Conservation (phyloP, 441 rosid genomes). For the Gossypium gossypioides region DNA sequence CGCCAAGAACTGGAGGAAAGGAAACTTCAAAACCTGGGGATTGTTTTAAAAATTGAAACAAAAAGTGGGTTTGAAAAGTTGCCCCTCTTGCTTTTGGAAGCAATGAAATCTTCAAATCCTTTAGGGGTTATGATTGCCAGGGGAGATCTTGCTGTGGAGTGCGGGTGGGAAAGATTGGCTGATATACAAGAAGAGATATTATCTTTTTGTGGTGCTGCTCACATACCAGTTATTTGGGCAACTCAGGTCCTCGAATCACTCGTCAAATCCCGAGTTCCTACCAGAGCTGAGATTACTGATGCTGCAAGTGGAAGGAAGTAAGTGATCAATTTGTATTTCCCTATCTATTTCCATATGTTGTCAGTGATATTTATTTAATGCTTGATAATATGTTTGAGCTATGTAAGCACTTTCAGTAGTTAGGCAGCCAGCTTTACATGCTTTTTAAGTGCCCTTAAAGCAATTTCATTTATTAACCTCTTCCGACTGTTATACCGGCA, state of each 20-base stretch:
- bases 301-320: constrained; percentile 51
- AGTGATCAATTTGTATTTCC: constrained; percentile 1
- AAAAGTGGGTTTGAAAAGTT: constrained; percentile 46
- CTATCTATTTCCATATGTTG: not conserved
- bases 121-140: constrained; percentile 65
- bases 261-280: constrained; percentile 57
- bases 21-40: constrained; percentile 38
- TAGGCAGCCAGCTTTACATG: not conserved
- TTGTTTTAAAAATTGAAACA: constrained; percentile 58
- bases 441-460: not conserved
- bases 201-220: constrained; percentile 38
- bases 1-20: constrained; percentile 45
- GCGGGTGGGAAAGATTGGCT: constrained; percentile 72
- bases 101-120: constrained; percentile 55
- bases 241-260: constrained; percentile 70
- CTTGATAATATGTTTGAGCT: not conserved
- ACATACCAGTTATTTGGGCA: constrained; percentile 58
- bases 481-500: not conserved
- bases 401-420: not conserved
- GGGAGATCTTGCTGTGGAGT: constrained; percentile 75
- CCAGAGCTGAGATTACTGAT: constrained; percentile 64
- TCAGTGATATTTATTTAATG: not conserved
- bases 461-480: not conserved
- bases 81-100: constrained; percentile 46
- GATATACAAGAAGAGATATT: constrained; percentile 56